A percentile compares a stretch with the other conserved stretches of the same genome.
Conservation (phyloP, 1,139 yeast species). For the Geotrichum australiense region DNA sequence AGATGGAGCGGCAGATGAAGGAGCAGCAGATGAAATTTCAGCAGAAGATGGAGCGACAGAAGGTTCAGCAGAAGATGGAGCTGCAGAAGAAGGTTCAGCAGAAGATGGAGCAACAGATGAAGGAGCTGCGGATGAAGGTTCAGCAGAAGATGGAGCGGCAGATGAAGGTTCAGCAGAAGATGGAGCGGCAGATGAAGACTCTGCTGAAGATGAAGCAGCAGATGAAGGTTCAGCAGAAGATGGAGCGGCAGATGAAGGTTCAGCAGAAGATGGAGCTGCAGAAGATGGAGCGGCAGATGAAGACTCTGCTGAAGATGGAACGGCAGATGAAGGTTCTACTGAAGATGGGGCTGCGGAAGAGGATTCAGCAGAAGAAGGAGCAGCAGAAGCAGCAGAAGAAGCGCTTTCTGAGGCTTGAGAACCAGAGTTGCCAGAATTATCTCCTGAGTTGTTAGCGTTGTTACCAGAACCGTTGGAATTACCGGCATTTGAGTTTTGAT, state of each 20-base stretch:
- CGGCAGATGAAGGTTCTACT: neutral
- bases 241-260: neutral
- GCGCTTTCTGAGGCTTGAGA: neutral
- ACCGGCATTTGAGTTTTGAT: too few species aligned
- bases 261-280: neutral
- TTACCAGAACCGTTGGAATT: too few species aligned
- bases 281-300: neutral
- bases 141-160: neutral
- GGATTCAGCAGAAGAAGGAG: neutral
- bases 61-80: too few species aligned
- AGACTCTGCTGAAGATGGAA: neutral
- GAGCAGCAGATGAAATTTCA: neutral
- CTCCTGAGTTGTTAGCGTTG: neutral
- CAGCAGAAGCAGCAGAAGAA: neutral
- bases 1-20: neutral
- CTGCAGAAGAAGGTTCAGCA: neutral
- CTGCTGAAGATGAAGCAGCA: neutral
- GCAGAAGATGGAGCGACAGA: neutral
- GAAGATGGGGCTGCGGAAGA: neutral
- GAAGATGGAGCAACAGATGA: neutral
- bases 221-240: too few species aligned
- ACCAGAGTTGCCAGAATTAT: neutral
- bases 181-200: neutral
- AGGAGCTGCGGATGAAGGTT: too few species aligned
- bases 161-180: neutral